Evolutionary conservation across 768 basidiomycete species (phyloP).

Genomic region (Amanita pallidorosea): DNA sequence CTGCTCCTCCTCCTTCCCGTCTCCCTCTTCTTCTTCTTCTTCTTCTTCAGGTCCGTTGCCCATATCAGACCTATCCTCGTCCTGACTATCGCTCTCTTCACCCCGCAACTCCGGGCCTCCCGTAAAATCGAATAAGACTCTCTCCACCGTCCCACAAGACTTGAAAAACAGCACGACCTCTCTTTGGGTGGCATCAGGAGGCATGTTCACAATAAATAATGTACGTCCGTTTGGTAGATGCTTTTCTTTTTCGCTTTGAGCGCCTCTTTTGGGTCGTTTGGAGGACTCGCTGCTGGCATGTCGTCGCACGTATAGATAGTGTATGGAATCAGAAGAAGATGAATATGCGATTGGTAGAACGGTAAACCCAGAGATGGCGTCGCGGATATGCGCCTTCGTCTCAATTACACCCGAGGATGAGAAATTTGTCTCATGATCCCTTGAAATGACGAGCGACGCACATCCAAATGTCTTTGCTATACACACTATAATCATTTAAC

Average conservation of each 20-base stretch:
- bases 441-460: not conserved
- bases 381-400: not conserved
- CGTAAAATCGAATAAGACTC: conserved; percentile 53
- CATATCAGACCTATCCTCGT: conserved; percentile 15
- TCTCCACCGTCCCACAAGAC: conserved; percentile 66
- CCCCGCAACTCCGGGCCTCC: conserved; percentile 20
- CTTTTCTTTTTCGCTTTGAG: conserved; percentile 11
- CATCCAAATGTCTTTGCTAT: not conserved
- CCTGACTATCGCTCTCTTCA: conserved; percentile 32
- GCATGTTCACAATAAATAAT: conserved; percentile 82
- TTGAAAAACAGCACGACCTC: conserved; percentile 75
- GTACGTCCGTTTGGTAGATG: conserved; percentile 49
- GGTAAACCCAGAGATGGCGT: conserved; percentile 35
- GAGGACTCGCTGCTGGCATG: conserved; percentile 45
- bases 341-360: conserved; percentile 34
- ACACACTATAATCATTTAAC: conserved; percentile 4
- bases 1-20: not conserved
- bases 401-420: not conserved
- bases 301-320: conserved; percentile 69
- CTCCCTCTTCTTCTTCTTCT: no score
- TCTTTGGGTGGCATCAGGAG: conserved; percentile 78
- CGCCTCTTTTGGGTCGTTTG: conserved; percentile 10
- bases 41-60: conserved; percentile 15
- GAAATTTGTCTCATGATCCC: not conserved
- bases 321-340: conserved; percentile 28